Evolutionary conservation across 148 eudicot genomes (phyloP).

Genomic region (Vaccinium darrowii): DNA sequence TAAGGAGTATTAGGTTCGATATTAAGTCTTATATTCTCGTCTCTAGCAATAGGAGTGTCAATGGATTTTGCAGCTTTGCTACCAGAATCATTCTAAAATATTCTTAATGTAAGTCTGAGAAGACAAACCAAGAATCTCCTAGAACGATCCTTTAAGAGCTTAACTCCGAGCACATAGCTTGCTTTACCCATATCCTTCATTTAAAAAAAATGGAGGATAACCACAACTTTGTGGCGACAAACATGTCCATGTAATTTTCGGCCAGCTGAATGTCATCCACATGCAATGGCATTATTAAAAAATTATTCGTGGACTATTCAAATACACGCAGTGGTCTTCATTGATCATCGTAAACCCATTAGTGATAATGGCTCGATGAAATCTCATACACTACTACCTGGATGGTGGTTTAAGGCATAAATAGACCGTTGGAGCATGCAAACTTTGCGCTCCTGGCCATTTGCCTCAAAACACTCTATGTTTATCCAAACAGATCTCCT

Average conservation of each 20-base stretch:
- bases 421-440: not conserved
- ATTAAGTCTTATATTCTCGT: no score
- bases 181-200: not conserved
- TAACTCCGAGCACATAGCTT: not conserved
- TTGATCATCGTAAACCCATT: no score
- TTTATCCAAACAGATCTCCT: conserved; percentile 3
- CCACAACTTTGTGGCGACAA: not conserved
- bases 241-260: not conserved
- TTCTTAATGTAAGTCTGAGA: not conserved
- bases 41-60: no score
- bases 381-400: not conserved
- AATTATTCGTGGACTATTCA: not conserved
- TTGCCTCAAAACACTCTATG: not conserved
- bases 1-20: no score
- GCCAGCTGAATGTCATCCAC: not conserved
- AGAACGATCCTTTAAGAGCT: not conserved
- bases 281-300: not conserved
- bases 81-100: not conserved
- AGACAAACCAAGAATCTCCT: conserved; percentile 1
- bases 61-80: no score
- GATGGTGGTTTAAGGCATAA: not conserved
- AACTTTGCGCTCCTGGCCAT: not conserved
- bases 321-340: not conserved
- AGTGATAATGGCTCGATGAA: not conserved
- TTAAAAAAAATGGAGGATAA: not conserved